These are phyloP conservation scores for Penicillium sp. DNA, from an alignment of 2,329 filamentous ascomycete genomes.

Conservation along the genomic window DNA sequence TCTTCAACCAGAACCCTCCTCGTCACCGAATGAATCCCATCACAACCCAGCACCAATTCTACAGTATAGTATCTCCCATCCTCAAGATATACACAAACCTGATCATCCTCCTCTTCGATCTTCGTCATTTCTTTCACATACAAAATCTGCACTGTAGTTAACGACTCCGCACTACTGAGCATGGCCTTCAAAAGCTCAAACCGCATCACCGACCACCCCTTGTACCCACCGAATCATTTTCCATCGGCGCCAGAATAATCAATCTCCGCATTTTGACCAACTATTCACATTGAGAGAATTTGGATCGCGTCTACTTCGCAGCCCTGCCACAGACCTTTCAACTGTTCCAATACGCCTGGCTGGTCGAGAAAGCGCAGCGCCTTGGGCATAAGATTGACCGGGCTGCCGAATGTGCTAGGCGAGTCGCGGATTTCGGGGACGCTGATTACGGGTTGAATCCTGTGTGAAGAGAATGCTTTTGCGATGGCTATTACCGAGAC, in stretches of 20 bases:
- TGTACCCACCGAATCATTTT: neutral
- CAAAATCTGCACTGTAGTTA: neutral
- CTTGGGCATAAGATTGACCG: conserved; percentile 9
- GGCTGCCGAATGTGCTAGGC: conserved; percentile 6
- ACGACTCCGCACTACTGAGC: neutral
- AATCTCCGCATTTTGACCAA: neutral
- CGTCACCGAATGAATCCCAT: conserved; percentile 4
- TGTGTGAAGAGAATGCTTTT: conserved; percentile 4
- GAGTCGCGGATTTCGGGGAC: conserved; percentile 6
- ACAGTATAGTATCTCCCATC: neutral
- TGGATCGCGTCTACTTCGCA: conserved; percentile 3
- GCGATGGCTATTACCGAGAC: conserved; percentile 7
- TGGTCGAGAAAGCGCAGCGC: conserved; percentile 7
- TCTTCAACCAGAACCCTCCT: neutral
- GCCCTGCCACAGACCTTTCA: neutral
- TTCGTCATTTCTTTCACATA: neutral
- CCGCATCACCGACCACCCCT: conserved; percentile 5
- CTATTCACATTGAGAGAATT: conserved; percentile 2
- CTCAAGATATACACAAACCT: neutral
- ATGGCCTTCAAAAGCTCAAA: neutral
- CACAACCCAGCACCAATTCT: conserved; percentile 3
- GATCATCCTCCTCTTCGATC: neutral
- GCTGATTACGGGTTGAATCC: neutral
- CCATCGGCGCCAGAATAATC: neutral
- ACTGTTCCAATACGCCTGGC: conserved; percentile 1